Conservation (phyloP, 345 rosid genomes). For the Firmiana major region DNA sequence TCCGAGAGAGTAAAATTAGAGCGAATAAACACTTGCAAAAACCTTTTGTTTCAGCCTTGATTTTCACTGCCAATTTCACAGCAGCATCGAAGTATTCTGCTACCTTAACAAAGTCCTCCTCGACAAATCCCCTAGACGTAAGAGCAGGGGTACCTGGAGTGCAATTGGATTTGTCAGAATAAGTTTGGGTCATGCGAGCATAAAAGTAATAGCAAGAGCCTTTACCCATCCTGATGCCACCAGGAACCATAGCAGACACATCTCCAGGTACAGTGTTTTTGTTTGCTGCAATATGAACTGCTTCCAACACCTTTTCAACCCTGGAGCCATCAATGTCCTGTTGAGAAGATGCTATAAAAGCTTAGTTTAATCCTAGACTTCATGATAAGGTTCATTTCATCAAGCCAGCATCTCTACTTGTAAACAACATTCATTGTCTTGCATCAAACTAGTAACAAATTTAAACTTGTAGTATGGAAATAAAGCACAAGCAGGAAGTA, state of each 20-base stretch:
- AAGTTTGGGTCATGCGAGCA: neutral
- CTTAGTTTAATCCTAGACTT: neutral
- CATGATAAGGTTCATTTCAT: neutral
- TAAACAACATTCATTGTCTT: neutral
- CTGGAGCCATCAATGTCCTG: constrained; percentile 96
- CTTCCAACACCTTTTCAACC: constrained; percentile 97
- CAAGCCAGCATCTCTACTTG: neutral
- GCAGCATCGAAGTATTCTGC: constrained; percentile 81
- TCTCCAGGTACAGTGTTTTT: constrained; percentile 99
- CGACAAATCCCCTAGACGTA: constrained; percentile 82
- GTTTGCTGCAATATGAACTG: constrained; percentile 97
- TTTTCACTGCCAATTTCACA: constrained; percentile 56
- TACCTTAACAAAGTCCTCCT: constrained; percentile 86
- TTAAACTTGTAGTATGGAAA: neutral
- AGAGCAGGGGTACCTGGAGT: constrained; percentile 89
- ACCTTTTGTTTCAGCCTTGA: constrained; percentile 90
- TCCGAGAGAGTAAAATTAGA: neutral
- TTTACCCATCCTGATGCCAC: constrained; percentile 99
- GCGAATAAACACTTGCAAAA: constrained; percentile 5
- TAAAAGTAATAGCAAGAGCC: constrained; percentile 5
- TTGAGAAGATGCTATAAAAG: constrained; percentile 1
- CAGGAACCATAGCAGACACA: constrained; percentile 99
- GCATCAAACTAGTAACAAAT: neutral
- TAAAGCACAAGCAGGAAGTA: neutral
- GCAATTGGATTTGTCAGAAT: constrained; percentile 17